Evolutionary conservation across 192 early-diverging fungal species (phyloP).

Genomic region (Linnemannia elongata): DNA sequence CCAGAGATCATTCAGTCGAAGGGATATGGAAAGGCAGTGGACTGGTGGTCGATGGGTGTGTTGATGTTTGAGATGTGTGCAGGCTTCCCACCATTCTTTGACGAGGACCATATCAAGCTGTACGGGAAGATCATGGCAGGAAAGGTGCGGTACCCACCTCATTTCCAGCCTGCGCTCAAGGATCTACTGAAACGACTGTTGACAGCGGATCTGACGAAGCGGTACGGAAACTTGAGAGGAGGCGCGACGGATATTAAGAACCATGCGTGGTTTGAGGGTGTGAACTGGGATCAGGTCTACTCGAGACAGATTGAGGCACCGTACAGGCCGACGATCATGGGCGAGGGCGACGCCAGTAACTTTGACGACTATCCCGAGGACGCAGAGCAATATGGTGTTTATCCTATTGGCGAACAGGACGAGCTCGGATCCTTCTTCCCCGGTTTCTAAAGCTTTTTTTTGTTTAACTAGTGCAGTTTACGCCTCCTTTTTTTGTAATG

Average conservation of each 20-base stretch:
- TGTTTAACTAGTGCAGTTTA: neutral
- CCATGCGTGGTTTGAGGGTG: slow-evolving; percentile 94
- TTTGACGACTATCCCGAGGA: slow-evolving; percentile 70
- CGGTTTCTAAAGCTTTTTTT: slow-evolving; percentile 22
- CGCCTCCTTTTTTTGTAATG: neutral
- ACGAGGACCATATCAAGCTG: slow-evolving; percentile 91
- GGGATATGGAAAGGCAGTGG: slow-evolving; percentile 93
- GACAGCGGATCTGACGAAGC: slow-evolving; percentile 83
- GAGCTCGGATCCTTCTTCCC: slow-evolving; percentile 48
- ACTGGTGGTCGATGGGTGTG: slow-evolving; percentile 95
- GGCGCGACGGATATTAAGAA: slow-evolving; percentile 92
- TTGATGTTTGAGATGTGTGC: slow-evolving; percentile 96
- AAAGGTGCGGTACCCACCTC: slow-evolving; percentile 83
- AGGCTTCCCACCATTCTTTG: slow-evolving; percentile 95
- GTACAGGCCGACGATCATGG: slow-evolving; percentile 83
- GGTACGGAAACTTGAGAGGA: slow-evolving; percentile 87
- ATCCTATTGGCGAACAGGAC: slow-evolving; percentile 41
- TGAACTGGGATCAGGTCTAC: slow-evolving; percentile 89
- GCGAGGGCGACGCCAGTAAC: slow-evolving; percentile 91
- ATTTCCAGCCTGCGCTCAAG: slow-evolving; percentile 86
- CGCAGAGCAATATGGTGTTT: slow-evolving; percentile 61
- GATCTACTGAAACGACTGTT: slow-evolving; percentile 87
- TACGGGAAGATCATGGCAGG: slow-evolving; percentile 95
- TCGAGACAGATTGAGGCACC: slow-evolving; percentile 85
- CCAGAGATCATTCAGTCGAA: slow-evolving; percentile 93